Base-by-base conservation (phyloP, 2,329 filamentous ascomycete species). In the Talaromyces piceae region DNA sequence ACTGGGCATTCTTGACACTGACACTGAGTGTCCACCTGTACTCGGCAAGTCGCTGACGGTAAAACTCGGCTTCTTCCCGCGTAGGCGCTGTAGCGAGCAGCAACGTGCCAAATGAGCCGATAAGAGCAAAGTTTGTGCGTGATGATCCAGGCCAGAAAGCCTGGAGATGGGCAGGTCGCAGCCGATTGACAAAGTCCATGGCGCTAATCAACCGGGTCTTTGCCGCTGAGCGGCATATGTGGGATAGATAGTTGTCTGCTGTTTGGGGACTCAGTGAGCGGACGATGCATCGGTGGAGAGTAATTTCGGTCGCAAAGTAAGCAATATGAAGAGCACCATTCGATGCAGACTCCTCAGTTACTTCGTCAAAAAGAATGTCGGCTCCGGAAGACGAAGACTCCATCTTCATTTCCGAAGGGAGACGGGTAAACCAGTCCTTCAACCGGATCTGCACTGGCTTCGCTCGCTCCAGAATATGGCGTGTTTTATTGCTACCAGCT, bases 131-230 rank as follows among this genome's bases (percentile, higher is more conserved):
- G 69, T 95, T 95, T 11, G 72, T 73, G 45, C 71, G 69, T 4
- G 72, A 67, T 0, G 70, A 67, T 4, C 70, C 71, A 23, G 73
- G 72, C 91, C 91, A 97, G 71, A 96, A 96, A 0, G 88, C 81
- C n/a, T 86, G 83, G 26, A 96, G 78, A 61, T 97, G 91, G 30
- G 84, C 82, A 0, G 89, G 88, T 41, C 87, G 89, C 27, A 97
- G 80, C 0, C 91, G 85, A 70, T 96, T 96, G 61, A 95, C 90
- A 69, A 96, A 95, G 67, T 97, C 91, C 87, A 97, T 95, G 57
- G 91, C 90, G 20, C 88, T 94, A 63, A 96, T 95, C 28, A 97
- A 79, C 5, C 91, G 86, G 0, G 91, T 94, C 68, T 96, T 96
- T 49, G 91, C 91, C 3, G 91, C 91, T 52, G 86, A 91, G 49